Evolutionary conservation across 768 basidiomycete genomes (phyloP).

Genomic region (Boletus barrowsii): DNA sequence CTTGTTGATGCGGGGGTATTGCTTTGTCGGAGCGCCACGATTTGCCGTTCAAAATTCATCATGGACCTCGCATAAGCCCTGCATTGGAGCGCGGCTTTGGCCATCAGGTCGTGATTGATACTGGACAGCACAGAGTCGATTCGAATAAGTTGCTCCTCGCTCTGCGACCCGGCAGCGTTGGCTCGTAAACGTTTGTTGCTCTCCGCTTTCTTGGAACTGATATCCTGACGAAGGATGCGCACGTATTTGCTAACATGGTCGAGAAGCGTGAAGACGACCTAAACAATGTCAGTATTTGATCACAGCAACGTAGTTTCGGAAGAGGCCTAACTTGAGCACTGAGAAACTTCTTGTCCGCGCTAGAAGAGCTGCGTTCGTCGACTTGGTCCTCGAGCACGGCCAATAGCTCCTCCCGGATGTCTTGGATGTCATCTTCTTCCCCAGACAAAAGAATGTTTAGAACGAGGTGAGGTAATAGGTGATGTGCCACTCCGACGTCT

Average conservation of each 20-base stretch:
- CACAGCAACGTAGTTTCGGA: neutral
- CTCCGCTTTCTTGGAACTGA: slow-evolving; percentile 48
- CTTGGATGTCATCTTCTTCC: slow-evolving; percentile 52
- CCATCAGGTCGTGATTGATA: slow-evolving; percentile 87
- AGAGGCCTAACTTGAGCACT: slow-evolving; percentile 79
- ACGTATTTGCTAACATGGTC: slow-evolving; percentile 94
- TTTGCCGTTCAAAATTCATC: slow-evolving; percentile 91
- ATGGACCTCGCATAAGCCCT: slow-evolving; percentile 91
- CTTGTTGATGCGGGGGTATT: slow-evolving; percentile 43
- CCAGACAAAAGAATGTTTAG: slow-evolving; percentile 82
- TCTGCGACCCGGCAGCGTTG: slow-evolving; percentile 33
- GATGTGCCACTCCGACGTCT: slow-evolving; percentile 92
- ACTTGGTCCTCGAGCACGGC: slow-evolving; percentile 88
- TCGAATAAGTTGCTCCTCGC: slow-evolving; percentile 59
- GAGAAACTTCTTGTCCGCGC: slow-evolving; percentile 77
- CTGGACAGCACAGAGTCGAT: slow-evolving; percentile 81
- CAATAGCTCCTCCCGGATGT: slow-evolving; percentile 73
- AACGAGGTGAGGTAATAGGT: slow-evolving; percentile 88
- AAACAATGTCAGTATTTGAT: neutral
- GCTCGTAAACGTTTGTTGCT: slow-evolving; percentile 46
- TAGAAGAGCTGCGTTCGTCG: slow-evolving; percentile 50
- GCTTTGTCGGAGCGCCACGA: slow-evolving; percentile 48
- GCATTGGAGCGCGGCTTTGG: slow-evolving; percentile 90
- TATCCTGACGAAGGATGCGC: slow-evolving; percentile 67
- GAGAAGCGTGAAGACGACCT: slow-evolving; percentile 93